Evolutionary conservation across 139 green algal species (phyloP).

Genomic region (Helicosporidium sp.): DNA sequence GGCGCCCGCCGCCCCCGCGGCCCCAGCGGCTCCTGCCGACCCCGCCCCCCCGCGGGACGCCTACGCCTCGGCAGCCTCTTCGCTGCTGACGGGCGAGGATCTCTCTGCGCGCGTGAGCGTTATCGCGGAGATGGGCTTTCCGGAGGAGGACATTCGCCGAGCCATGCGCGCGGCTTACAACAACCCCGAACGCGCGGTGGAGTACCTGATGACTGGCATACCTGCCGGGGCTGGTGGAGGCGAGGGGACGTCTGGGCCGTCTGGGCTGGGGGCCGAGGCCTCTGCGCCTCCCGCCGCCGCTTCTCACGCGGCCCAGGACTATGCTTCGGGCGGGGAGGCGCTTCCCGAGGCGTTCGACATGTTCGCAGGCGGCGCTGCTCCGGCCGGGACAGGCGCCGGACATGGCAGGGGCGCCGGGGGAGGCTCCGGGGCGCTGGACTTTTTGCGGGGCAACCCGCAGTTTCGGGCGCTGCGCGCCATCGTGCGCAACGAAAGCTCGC

Average conservation of each 20-base stretch:
- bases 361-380: constrained; percentile 40
- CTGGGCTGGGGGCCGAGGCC: neutral
- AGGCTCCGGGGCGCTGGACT: constrained; percentile 41
- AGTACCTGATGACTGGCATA: constrained; percentile 93
- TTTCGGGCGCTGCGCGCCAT: constrained; percentile 71
- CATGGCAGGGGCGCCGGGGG: constrained; percentile 14
- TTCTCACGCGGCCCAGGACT: constrained; percentile 5
- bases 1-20: constrained; percentile 4
- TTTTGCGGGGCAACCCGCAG: constrained; percentile 54
- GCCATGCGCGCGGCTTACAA: constrained; percentile 94
- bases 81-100: constrained; percentile 44
- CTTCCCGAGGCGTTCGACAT: constrained; percentile 85
- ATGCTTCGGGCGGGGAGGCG: too few relatives aligned
- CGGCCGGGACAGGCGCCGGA: constrained; percentile 2
- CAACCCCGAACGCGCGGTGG: constrained; percentile 95
- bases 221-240: too few relatives aligned
- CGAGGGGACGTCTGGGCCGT: too few relatives aligned
- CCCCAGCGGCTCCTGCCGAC: constrained; percentile 8
- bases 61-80: constrained; percentile 35
- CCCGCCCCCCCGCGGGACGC: constrained; percentile 5
- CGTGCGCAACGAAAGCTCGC: constrained; percentile 70
- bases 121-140: constrained; percentile 91
- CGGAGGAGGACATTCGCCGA: constrained; percentile 42
- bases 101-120: constrained; percentile 36
- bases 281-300: constrained; percentile 1